Base-by-base conservation (phyloP, 805 yeast species). In the Dipodascus albidus region DNA sequence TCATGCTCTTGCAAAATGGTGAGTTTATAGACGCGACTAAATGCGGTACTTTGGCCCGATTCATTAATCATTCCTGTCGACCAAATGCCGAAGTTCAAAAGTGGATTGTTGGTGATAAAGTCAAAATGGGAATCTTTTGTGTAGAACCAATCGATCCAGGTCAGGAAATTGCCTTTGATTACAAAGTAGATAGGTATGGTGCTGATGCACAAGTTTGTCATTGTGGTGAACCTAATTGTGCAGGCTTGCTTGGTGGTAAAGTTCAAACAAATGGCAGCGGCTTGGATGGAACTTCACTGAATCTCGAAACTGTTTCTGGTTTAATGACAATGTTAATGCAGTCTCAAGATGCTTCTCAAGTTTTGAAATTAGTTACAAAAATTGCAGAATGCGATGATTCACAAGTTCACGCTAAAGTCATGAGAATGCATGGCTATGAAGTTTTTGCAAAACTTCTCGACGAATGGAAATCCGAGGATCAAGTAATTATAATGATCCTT, bases 201-300 rank as follows among this genome's bases (percentile, higher is more conserved):
- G 95, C 97, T 1, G 83, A 82, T 55, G 88, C 95, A 14, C 98
- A 93, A 70, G 85, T 86, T 31, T 91, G 99, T 70, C 86, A 85
- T 68, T 91, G 99, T 71, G 96, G 95, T 2, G 95, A 89, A 59
- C 75, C 85, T 24, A 90, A 88, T 68, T 91, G 99, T 76, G 76
- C 88, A 47, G 96, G 97, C 33, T 83, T 85, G 59, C 80, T 91
- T 73, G 99, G 98, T 59, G 99, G 99, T 50, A 90, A 89, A 68
- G 91, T 96, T 1, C 99, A 93, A 70, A 89, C 98, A 1, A 96
- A 89, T 60, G 86, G 91, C 31, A 91, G 91, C 0, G 96, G 96
- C 19, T 83, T 90, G 8, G 64, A 62, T 42, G 49, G 49, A 47
- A 47, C 49, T 22, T 11, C 49, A 9, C 64, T 82, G 60, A 67